These are phyloP conservation scores for Calonectria hawksworthii DNA, from an alignment of 2,329 filamentous ascomycete genomes.

Conservation along the genomic window DNA sequence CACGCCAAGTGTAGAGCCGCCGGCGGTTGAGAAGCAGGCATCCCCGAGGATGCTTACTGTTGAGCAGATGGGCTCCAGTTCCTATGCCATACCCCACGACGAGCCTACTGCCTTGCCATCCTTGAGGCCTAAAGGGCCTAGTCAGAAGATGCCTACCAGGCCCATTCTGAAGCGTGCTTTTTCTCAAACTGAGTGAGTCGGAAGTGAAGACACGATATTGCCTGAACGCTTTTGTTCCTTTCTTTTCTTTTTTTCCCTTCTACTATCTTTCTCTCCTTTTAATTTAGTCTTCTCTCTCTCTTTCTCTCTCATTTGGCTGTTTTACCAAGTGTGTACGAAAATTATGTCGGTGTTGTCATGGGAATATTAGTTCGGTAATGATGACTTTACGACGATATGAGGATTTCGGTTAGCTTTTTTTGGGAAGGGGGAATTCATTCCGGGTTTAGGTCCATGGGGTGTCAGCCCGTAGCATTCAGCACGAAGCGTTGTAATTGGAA, in stretches of 20 bases:
- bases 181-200: not conserved
- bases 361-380: not conserved
- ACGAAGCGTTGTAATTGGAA: not conserved
- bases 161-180: not conserved
- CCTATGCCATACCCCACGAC: no score
- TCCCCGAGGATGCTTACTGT: not conserved
- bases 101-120: not conserved
- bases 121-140: not conserved
- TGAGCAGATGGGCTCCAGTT: not conserved
- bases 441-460: not conserved
- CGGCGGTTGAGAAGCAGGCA: not conserved
- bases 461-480: not conserved
- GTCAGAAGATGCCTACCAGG: not conserved
- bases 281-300: no score
- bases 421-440: no score
- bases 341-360: not conserved
- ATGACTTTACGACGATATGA: not conserved
- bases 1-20: not conserved
- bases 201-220: no score
- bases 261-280: not conserved
- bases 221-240: no score
- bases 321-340: not conserved
- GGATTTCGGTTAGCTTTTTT: not conserved
- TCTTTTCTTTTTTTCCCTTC: not conserved
- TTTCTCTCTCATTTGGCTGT: not conserved